Conservation (phyloP, 306 rosid genomes). For the Corylus americana region DNA sequence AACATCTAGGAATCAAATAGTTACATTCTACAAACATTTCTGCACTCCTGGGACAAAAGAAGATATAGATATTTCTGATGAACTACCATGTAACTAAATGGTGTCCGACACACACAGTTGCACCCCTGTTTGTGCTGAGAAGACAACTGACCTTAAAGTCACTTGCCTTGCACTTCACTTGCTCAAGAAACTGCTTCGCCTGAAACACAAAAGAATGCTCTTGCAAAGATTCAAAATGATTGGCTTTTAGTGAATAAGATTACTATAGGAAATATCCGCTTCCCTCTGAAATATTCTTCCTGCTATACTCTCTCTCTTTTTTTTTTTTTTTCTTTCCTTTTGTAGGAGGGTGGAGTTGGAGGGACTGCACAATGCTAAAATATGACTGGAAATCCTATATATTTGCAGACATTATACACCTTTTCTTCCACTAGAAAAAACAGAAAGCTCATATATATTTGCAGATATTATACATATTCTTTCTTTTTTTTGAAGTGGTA, state of each 20-base stretch:
- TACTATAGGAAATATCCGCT: background rate
- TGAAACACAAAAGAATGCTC: slow-evolving; percentile 34
- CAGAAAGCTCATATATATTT: background rate
- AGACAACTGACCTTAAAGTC: slow-evolving; percentile 63
- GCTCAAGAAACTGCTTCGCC: slow-evolving; percentile 62
- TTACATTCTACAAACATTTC: background rate
- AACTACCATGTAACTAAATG: background rate
- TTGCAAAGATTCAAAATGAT: background rate
- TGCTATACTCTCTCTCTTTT: background rate
- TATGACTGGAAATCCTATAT: background rate
- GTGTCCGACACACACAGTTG: too few species aligned
- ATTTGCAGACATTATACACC: background rate
- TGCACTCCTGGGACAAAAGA: too few species aligned
- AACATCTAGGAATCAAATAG: background rate
- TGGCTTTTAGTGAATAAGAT: background rate
- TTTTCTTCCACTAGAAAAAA: background rate
- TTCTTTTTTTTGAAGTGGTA: too few species aligned
- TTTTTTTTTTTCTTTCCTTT: background rate
- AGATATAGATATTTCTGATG: background rate
- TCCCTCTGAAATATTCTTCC: background rate
- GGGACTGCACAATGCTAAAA: background rate
- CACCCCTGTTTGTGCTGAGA: background rate
- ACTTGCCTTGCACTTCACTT: slow-evolving; percentile 48
- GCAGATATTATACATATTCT: background rate
- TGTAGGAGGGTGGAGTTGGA: background rate